These are phyloP conservation scores for Sisymbrium irio DNA, from an alignment of 345 rosid genomes.

Conservation along the genomic window DNA sequence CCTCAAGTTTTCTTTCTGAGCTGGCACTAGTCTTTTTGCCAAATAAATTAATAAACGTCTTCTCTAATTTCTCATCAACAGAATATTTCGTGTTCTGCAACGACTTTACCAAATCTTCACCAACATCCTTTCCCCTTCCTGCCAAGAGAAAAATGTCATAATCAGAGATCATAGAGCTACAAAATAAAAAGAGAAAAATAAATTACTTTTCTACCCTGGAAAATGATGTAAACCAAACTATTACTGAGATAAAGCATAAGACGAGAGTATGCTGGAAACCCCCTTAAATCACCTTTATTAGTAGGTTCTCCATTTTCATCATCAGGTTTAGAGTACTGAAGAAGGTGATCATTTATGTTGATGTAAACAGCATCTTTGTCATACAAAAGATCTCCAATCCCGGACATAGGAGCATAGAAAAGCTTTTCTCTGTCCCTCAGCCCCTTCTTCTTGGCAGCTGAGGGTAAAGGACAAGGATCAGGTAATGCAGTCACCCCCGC, in stretches of 20 bases:
- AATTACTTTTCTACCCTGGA: not conserved
- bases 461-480: conserved; percentile 97
- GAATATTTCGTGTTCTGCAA: conserved; percentile 81
- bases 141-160: conserved; percentile 25
- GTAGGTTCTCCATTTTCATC: conserved; percentile 48
- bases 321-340: conserved; percentile 79
- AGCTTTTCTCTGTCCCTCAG: conserved; percentile 87
- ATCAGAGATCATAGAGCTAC: conserved; percentile 8
- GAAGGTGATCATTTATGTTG: conserved; percentile 82
- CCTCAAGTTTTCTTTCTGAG: conserved; percentile 38
- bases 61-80: conserved; percentile 79
- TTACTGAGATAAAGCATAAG: not conserved
- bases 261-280: conserved; percentile 7
- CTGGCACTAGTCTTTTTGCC: conserved; percentile 41
- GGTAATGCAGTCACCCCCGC: conserved; percentile 73
- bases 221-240: conserved; percentile 20
- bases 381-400: conserved; percentile 89
- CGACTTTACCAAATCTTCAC: conserved; percentile 77
- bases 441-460: conserved; percentile 83
- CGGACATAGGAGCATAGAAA: conserved; percentile 97
- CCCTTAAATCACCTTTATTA: conserved; percentile 53
- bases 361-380: conserved; percentile 99
- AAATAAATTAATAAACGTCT: conserved; percentile 69
- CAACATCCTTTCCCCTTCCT: conserved; percentile 79
- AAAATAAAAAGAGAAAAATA: not conserved